Evolutionary conservation across 345 rosid species (phyloP).

Genomic region (Pelargonium nanum): DNA sequence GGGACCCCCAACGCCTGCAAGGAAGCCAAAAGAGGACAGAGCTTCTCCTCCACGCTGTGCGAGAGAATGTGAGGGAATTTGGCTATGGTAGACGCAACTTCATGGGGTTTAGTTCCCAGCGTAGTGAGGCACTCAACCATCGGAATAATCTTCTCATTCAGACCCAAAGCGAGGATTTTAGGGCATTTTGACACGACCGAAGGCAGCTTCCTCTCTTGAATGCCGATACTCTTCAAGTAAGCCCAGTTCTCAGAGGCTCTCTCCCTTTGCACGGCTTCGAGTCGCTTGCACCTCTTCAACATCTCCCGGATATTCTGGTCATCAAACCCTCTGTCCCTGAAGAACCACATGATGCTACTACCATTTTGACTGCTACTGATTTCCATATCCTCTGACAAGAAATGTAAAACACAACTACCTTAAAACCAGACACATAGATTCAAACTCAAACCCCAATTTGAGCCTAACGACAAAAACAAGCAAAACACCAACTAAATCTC

Average conservation of each 20-base stretch:
- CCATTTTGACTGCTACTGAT: conserved; percentile 5
- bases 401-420: too few relatives aligned
- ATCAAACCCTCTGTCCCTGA: conserved; percentile 15
- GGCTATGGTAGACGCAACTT: conserved; percentile 15
- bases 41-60: conserved; percentile 7
- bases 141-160: conserved; percentile 13
- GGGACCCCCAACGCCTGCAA: conserved; percentile 19
- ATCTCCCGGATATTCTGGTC: conserved; percentile 14
- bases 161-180: conserved; percentile 14
- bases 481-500: too few relatives aligned
- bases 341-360: conserved; percentile 19
- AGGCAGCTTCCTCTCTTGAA: conserved; percentile 21
- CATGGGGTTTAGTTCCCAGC: conserved; percentile 13
- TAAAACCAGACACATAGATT: too few relatives aligned
- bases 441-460: too few relatives aligned
- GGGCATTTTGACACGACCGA: conserved; percentile 17
- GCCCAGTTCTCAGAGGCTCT: conserved; percentile 19
- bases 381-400: neutral
- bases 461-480: too few relatives aligned
- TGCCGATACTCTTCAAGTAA: conserved; percentile 19
- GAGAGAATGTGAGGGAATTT: conserved; percentile 19
- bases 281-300: conserved; percentile 20
- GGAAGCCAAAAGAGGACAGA: conserved; percentile 14
- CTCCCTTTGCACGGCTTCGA: conserved; percentile 11
- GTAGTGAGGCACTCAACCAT: conserved; percentile 18